Percentiles rank a stretch among this genome's conserved stretches.
Conservation (phyloP, 768 basidiomycete species). For the Glaciozyma martinii region DNA sequence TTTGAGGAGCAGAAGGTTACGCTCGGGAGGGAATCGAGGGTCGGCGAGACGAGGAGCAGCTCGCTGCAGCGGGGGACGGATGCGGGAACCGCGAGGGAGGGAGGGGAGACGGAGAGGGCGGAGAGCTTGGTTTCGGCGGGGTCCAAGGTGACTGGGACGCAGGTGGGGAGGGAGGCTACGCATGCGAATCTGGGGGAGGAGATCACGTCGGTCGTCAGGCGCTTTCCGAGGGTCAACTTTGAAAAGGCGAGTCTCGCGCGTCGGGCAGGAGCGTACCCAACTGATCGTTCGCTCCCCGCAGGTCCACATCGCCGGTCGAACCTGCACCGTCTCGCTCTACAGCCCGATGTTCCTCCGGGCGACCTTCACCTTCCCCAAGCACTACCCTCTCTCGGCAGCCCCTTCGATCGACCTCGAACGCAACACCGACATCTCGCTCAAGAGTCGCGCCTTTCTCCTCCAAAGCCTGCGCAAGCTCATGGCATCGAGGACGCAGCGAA, state of each 20-base stretch:
- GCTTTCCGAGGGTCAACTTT: conserved; percentile 67
- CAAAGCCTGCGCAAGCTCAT: conserved; percentile 64
- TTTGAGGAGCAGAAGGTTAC: neutral
- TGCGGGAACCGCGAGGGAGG: conserved; percentile 26
- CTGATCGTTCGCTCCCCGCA: conserved; percentile 15
- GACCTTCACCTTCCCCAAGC: conserved; percentile 76
- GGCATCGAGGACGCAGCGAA: conserved; percentile 45
- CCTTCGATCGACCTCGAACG: conserved; percentile 75
- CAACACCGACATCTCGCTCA: conserved; percentile 66
- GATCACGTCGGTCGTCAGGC: conserved; percentile 51
- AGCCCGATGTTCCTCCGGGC: conserved; percentile 65
- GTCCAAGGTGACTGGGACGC: conserved; percentile 21
- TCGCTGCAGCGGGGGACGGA: conserved; percentile 23
- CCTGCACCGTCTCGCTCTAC: conserved; percentile 73
- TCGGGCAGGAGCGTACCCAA: neutral
- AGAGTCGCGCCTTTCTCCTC: conserved; percentile 67
- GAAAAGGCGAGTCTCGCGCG: conserved; percentile 55
- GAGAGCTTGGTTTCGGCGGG: conserved; percentile 13
- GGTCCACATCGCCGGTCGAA: conserved; percentile 48
- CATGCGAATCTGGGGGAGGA: conserved; percentile 28
- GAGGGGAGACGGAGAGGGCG: conserved; percentile 21
- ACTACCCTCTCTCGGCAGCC: conserved; percentile 62
- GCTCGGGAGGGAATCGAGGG: conserved; percentile 17
- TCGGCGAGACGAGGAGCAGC: conserved; percentile 31
- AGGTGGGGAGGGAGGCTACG: conserved; percentile 29